Conservation (phyloP, 1,139 yeast genomes). For the Yamadazyma jaroonii region DNA sequence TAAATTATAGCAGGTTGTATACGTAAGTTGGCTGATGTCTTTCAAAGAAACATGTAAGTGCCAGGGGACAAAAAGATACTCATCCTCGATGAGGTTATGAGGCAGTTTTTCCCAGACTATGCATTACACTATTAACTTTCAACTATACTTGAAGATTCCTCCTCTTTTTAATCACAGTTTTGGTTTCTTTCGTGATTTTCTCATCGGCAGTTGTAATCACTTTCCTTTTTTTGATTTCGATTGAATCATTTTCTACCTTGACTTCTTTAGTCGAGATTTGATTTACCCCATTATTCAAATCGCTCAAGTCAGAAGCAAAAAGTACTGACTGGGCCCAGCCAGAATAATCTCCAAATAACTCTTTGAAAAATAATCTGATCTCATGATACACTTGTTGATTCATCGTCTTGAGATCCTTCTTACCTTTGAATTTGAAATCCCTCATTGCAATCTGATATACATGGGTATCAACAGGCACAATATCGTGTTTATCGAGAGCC, state of each 20-base stretch:
- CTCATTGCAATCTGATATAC: slow-evolving; percentile 89
- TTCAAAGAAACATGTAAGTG: too few relatives aligned
- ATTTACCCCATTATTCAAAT: slow-evolving; percentile 58
- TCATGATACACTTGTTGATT: slow-evolving; percentile 59
- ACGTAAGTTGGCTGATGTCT: too few relatives aligned
- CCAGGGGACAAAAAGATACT: too few relatives aligned
- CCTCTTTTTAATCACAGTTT: background rate
- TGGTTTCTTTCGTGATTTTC: background rate
- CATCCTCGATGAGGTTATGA: too few relatives aligned
- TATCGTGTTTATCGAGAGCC: slow-evolving; percentile 85
- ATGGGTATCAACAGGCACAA: slow-evolving; percentile 96
- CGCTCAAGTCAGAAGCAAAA: slow-evolving; percentile 78
- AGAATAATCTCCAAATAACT: slow-evolving; percentile 85
- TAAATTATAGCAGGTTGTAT: too few relatives aligned
- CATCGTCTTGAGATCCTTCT: slow-evolving; percentile 45
- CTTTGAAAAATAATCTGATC: slow-evolving; percentile 59
- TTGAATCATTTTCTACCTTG: too few relatives aligned
- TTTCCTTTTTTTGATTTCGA: background rate
- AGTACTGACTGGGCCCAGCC: slow-evolving; percentile 98
- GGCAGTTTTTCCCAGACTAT: too few relatives aligned
- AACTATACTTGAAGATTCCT: too few relatives aligned
- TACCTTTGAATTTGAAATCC: slow-evolving; percentile 65
- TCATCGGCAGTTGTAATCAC: background rate
- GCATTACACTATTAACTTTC: too few relatives aligned
- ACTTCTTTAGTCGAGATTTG: slow-evolving; percentile 7